These are phyloP conservation scores for Neofusicoccum umdonicola DNA, from an alignment of 2,329 filamentous ascomycete genomes.

Conservation along the genomic window DNA sequence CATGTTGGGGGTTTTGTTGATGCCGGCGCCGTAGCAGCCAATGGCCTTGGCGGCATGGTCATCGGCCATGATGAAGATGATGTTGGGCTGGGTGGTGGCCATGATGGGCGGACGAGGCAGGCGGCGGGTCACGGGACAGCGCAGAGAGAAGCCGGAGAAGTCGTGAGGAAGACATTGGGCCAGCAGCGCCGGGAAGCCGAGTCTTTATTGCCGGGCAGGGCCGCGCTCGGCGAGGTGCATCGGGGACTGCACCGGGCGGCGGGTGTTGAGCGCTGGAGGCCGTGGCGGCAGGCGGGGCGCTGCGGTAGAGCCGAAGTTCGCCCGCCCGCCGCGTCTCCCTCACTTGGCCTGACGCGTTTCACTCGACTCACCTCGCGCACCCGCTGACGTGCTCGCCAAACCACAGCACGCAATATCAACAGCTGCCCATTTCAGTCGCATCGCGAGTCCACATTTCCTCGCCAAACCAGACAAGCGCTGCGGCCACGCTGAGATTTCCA, in stretches of 20 bases:
- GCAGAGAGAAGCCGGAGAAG: not conserved
- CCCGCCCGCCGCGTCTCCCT: not conserved
- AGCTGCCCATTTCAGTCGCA: not conserved
- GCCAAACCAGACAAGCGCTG: not conserved
- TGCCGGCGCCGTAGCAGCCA: conserved; percentile 49
- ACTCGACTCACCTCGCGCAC: not conserved
- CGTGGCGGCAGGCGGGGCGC: too few species aligned
- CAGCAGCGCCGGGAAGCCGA: not conserved
- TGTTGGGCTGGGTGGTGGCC: conserved; percentile 30
- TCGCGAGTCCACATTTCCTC: not conserved
- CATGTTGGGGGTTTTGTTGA: conserved; percentile 53
- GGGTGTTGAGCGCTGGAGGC: too few species aligned
- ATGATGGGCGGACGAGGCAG: not conserved
- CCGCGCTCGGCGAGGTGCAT: not conserved
- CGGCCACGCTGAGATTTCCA: too few species aligned
- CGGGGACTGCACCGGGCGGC: too few species aligned
- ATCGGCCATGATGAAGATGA: conserved; percentile 56
- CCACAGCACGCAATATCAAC: conserved; percentile 5
- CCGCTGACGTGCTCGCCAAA: conserved; percentile 1
- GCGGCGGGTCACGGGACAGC: not conserved
- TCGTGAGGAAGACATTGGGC: not conserved
- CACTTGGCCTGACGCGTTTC: not conserved
- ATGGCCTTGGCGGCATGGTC: conserved; percentile 55
- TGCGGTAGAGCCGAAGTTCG: not conserved
- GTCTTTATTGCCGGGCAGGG: not conserved